Evolutionary conservation across 108 stramenopile genomes (phyloP).

Genomic region (Cyclotella cryptica): DNA sequence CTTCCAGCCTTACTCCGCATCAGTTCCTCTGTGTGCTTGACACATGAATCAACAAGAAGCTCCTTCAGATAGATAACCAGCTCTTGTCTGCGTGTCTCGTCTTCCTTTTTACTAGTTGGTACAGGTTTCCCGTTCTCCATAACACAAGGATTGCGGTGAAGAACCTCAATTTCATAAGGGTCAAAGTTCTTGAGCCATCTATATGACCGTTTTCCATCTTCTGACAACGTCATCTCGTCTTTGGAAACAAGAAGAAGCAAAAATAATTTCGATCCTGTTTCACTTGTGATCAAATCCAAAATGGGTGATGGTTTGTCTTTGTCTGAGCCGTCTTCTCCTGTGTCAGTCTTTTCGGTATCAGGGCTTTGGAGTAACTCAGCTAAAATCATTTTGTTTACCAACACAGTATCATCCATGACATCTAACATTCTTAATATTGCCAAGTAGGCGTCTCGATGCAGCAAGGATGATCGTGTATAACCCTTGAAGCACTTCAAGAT

Average conservation of each 20-base stretch:
- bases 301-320: constrained; percentile 63
- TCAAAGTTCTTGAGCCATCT: constrained; percentile 80
- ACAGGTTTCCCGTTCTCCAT: constrained; percentile 64
- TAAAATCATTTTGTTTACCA: constrained; percentile 90
- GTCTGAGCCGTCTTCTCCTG: neutral
- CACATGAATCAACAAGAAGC: constrained; percentile 71
- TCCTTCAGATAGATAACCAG: constrained; percentile 77
- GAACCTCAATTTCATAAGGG: constrained; percentile 84
- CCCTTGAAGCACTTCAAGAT: constrained; percentile 94
- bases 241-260: constrained; percentile 77
- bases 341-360: constrained; percentile 45
- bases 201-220: constrained; percentile 24
- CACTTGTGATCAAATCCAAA: constrained; percentile 74
- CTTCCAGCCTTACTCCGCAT: constrained; percentile 81
- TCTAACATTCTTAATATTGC: constrained; percentile 86
- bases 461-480: constrained; percentile 80
- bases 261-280: constrained; percentile 89
- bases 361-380: constrained; percentile 75
- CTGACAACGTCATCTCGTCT: constrained; percentile 48
- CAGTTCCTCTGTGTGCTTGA: constrained; percentile 71
- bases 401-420: constrained; percentile 95
- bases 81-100: constrained; percentile 82
- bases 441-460: constrained; percentile 93
- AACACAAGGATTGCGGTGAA: constrained; percentile 66
- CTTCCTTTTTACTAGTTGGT: constrained; percentile 87